Percentiles rank a stretch among this genome's conserved stretches.
These are phyloP conservation scores for Clavispora vitiphila DNA, from an alignment of 805 yeast species.

Conservation along the genomic window DNA sequence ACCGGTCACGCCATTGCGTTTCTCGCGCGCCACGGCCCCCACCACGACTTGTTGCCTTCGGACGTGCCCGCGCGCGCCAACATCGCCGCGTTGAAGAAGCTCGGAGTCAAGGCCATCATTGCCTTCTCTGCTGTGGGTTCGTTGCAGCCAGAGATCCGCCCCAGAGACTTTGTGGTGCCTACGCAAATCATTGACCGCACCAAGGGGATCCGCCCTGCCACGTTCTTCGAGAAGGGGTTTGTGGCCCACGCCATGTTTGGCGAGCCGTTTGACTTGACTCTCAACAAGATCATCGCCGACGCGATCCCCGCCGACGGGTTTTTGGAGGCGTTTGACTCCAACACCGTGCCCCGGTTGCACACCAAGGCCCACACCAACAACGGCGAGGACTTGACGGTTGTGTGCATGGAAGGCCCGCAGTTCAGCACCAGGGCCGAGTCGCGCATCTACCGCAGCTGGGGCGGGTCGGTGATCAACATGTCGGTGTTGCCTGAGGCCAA, in stretches of 20 bases:
- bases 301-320: constrained; percentile 39
- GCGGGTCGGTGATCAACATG: constrained; percentile 96
- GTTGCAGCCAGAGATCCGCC: constrained; percentile 78
- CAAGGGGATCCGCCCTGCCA: constrained; percentile 85
- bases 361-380: constrained; percentile 52
- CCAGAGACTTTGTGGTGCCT: constrained; percentile 95
- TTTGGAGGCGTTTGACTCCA: constrained; percentile 47
- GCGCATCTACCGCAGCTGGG: constrained; percentile 76
- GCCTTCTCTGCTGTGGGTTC: constrained; percentile 98
- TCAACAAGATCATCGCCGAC: constrained; percentile 62
- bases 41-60: constrained; percentile 85
- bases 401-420: constrained; percentile 99
- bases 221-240: constrained; percentile 86
- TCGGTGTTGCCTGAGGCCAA: constrained; percentile 96
- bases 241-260: constrained; percentile 98
- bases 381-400: constrained; percentile 70
- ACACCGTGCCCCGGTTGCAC: constrained; percentile 47
- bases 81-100: constrained; percentile 85
- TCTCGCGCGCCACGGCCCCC: constrained; percentile 88
- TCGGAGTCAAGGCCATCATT: constrained; percentile 82
- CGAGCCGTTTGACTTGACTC: constrained; percentile 82
- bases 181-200: constrained; percentile 96
- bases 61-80: constrained; percentile 93
- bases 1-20: constrained; percentile 86
- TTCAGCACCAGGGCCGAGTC: constrained; percentile 97